Evolutionary conservation across 2,329 filamentous ascomycete genomes (phyloP).

Genomic region (Chrysoporthe cubensis): DNA sequence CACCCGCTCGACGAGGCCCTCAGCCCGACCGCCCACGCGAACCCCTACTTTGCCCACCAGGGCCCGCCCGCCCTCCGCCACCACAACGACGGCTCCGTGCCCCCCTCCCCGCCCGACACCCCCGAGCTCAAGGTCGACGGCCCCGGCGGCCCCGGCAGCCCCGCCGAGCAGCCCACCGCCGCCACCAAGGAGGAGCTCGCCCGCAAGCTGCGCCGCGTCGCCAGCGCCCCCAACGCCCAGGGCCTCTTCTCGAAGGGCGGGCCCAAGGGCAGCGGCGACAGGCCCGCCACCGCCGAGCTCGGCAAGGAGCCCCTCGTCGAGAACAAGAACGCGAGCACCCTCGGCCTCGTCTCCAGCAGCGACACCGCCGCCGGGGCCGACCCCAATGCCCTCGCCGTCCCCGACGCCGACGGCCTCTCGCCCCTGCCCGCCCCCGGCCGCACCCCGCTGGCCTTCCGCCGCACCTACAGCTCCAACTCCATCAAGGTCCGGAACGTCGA

Average conservation of each 20-base stretch:
- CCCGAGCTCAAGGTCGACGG: conserved; percentile 76
- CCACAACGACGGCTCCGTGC: conserved; percentile 91
- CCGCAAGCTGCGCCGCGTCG: conserved; percentile 88
- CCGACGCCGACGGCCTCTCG: conserved; percentile 57
- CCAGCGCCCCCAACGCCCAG: conserved; percentile 95
- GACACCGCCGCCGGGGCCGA: conserved; percentile 36
- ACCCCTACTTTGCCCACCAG: conserved; percentile 97
- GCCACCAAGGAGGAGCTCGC: conserved; percentile 93
- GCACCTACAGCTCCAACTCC: conserved; percentile 98
- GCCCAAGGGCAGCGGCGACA: conserved; percentile 60
- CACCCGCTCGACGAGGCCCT: conserved; percentile 86
- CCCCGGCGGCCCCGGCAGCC: conserved; percentile 56
- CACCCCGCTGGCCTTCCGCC: conserved; percentile 76
- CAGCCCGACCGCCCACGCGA: conserved; percentile 91
- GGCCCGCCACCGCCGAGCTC: conserved; percentile 83
- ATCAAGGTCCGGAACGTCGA: conserved; percentile 98
- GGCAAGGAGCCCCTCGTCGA: conserved; percentile 77
- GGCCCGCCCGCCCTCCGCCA: conserved; percentile 91
- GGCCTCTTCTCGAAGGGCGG: conserved; percentile 74
- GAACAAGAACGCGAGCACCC: conserved; percentile 53
- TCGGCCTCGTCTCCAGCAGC: conserved; percentile 50
- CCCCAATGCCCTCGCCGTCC: conserved; percentile 44
- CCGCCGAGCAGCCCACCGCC: conserved; percentile 70
- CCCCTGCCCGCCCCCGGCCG: conserved; percentile 70
- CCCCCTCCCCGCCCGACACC: conserved; percentile 89